A percentile compares a stretch with the other conserved stretches of the same genome.
Conservation (phyloP, 371 early-diverging fungal genomes). For the Mortierella polycephala region DNA sequence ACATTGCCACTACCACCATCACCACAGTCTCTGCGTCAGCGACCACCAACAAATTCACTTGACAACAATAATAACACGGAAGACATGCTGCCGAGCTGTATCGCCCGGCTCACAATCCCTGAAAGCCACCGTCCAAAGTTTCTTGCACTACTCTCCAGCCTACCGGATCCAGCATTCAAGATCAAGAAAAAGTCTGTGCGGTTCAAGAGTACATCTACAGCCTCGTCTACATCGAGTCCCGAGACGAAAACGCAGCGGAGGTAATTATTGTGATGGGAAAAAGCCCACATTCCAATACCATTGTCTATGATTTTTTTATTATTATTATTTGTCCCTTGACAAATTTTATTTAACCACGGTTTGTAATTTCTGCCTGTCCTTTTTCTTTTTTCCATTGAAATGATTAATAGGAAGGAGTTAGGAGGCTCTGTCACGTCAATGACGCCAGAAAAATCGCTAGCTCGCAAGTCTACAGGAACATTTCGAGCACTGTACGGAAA, state of each 20-base stretch:
- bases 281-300: too few species aligned
- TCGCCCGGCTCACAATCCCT: slow-evolving; percentile 25
- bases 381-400: not conserved
- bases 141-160: slow-evolving; percentile 5
- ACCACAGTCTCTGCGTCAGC: not conserved
- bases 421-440: too few species aligned
- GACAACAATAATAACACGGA: not conserved
- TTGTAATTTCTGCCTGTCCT: not conserved
- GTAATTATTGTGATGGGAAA: slow-evolving; percentile 16
- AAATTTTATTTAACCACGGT: too few species aligned
- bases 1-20: not conserved
- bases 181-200: slow-evolving; percentile 39
- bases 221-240: not conserved
- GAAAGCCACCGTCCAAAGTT: slow-evolving; percentile 21
- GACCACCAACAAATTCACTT: not conserved
- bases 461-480: not conserved
- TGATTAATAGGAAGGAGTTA: not conserved
- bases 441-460: too few species aligned
- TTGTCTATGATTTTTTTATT: not conserved
- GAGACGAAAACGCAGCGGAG: slow-evolving; percentile 22
- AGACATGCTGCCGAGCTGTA: not conserved
- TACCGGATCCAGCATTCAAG: slow-evolving; percentile 22
- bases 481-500: not conserved
- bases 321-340: not conserved
- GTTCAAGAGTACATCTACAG: slow-evolving; percentile 5